These are phyloP conservation scores for Furcasterigmium furcatum DNA, from an alignment of 2,329 filamentous ascomycete species.

Conservation along the genomic window DNA sequence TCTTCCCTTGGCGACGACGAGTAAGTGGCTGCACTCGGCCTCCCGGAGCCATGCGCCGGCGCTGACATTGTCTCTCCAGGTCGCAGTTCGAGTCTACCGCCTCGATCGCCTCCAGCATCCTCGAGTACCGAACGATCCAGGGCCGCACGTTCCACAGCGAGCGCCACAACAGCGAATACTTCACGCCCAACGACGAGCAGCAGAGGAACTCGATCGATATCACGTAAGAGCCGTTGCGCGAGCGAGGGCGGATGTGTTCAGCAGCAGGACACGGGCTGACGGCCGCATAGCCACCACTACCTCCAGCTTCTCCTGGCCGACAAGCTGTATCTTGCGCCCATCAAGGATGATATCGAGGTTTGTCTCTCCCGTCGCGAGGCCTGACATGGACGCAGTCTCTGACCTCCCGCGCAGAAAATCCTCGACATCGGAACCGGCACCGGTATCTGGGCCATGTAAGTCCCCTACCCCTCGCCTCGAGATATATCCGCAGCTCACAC, in stretches of 20 bases:
- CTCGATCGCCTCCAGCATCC: constrained; percentile 24
- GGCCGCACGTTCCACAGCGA: constrained; percentile 26
- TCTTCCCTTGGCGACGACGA: too few relatives aligned
- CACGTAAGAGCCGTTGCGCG: too few relatives aligned
- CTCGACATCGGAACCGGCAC: background rate
- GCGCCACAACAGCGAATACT: constrained; percentile 21
- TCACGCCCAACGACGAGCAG: constrained; percentile 24
- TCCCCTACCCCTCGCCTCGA: background rate
- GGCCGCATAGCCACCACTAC: too few relatives aligned
- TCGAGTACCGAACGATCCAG: constrained; percentile 23
- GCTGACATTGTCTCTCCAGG: too few relatives aligned
- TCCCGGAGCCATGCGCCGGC: too few relatives aligned
- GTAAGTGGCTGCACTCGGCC: too few relatives aligned
- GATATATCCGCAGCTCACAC: background rate
- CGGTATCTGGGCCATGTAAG: too few relatives aligned
- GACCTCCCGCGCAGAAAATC: background rate
- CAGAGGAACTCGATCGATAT: constrained; percentile 28
- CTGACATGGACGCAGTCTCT: background rate
- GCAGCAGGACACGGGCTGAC: too few relatives aligned
- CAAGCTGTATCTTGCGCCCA: background rate
- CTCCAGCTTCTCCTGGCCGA: background rate
- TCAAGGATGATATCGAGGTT: too few relatives aligned
- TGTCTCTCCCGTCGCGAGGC: background rate
- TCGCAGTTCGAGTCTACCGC: constrained; percentile 12
- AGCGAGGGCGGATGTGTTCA: too few relatives aligned